phyloP scores from a whole-genome alignment of 2,329 filamentous ascomycete species.

The Fusarium stilboides region DNA sequence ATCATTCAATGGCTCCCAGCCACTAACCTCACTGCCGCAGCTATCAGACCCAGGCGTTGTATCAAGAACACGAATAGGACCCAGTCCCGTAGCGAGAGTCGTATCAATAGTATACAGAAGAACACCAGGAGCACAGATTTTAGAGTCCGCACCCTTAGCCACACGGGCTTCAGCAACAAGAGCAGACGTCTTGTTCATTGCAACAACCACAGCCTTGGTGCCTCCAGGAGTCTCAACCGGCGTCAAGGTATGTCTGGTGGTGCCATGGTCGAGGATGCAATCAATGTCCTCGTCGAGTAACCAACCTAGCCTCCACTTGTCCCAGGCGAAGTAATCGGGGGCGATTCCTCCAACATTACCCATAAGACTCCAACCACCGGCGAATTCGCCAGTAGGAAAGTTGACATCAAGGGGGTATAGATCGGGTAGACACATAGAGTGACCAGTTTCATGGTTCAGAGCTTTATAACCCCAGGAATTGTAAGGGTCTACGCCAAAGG shows the following conservation, averaged over 20 bases:
- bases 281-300: constrained; percentile 53
- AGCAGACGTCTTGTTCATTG: constrained; percentile 31
- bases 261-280: constrained; percentile 49
- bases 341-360: constrained; percentile 53
- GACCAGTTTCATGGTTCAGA: constrained; percentile 57
- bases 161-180: constrained; percentile 55
- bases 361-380: constrained; percentile 58
- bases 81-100: constrained; percentile 46
- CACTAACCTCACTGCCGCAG: constrained; percentile 42
- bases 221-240: constrained; percentile 17
- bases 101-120: constrained; percentile 56
- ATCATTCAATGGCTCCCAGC: constrained; percentile 50
- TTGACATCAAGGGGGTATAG: constrained; percentile 51
- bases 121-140: constrained; percentile 53
- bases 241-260: constrained; percentile 47
- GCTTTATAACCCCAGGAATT: constrained; percentile 52
- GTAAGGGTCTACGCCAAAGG: constrained; percentile 53
- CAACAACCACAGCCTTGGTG: constrained; percentile 37
- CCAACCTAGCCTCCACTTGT: constrained; percentile 59
- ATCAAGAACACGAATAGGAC: constrained; percentile 54
- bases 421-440: constrained; percentile 57
- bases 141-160: constrained; percentile 43
- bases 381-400: constrained; percentile 49
- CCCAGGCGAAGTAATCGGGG: constrained; percentile 58
- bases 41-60: constrained; percentile 49